Conservation (phyloP, 148 eudicot genomes). For the Rhododendron williamsianum region DNA sequence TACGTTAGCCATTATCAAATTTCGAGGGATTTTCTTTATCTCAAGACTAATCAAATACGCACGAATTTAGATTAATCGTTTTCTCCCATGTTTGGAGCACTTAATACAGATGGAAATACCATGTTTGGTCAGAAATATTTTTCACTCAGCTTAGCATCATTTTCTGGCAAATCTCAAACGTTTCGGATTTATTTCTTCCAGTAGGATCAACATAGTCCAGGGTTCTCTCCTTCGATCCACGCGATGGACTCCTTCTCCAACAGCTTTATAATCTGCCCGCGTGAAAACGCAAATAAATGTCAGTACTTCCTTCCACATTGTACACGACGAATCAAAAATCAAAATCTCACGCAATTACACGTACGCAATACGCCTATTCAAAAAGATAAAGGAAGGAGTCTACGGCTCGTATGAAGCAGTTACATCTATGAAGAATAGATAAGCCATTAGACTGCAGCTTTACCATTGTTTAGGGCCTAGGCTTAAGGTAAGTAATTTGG, state of each 20-base stretch:
- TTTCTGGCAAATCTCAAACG: constrained; percentile 22
- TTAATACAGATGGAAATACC: neutral
- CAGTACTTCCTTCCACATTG: neutral
- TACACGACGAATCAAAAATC: neutral
- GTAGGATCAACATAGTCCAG: constrained; percentile 20
- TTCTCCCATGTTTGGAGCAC: neutral
- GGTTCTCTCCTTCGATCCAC: constrained; percentile 33
- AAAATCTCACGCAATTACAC: neutral
- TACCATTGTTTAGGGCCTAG: neutral
- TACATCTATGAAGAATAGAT: neutral
- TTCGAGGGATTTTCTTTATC: neutral
- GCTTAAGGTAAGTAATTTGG: neutral
- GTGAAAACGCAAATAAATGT: neutral
- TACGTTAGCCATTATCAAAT: neutral
- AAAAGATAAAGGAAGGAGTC: neutral
- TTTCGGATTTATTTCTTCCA: constrained; percentile 33
- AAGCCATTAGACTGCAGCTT: neutral
- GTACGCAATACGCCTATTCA: neutral
- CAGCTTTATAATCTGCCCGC: constrained; percentile 28
- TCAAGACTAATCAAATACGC: neutral
- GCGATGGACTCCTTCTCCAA: constrained; percentile 32
- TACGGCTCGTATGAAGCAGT: too few species aligned
- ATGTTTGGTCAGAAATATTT: neutral
- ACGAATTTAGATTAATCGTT: neutral
- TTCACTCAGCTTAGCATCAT: neutral